Evolutionary conservation across 2,329 filamentous ascomycete species (phyloP).

Genomic region (Cadophora malorum): DNA sequence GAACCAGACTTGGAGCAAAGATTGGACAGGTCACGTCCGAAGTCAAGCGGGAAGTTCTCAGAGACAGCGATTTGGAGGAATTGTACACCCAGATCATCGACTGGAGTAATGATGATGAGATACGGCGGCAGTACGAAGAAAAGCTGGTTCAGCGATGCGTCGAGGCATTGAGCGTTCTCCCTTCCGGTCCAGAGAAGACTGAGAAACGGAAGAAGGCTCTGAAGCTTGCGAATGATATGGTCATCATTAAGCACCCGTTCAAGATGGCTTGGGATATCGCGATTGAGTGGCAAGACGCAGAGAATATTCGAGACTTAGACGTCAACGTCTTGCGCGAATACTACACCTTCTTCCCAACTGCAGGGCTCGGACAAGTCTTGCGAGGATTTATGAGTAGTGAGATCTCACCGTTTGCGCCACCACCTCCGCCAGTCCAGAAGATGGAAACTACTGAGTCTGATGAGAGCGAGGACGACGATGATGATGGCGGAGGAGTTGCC

Average conservation of each 20-base stretch:
- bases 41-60: conserved; percentile 85
- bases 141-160: conserved; percentile 84
- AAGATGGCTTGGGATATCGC: conserved; percentile 89
- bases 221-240: conserved; percentile 87
- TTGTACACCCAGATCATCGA: conserved; percentile 86
- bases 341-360: conserved; percentile 81
- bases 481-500: conserved; percentile 60
- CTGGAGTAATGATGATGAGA: conserved; percentile 87
- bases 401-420: conserved; percentile 74
- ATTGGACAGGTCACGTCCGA: conserved; percentile 84
- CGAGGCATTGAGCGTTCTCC: conserved; percentile 75
- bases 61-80: conserved; percentile 76
- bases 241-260: conserved; percentile 92
- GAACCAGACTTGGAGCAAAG: conserved; percentile 84
- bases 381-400: conserved; percentile 82
- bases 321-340: conserved; percentile 80
- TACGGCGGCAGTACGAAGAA: conserved; percentile 86
- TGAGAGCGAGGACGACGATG: conserved; percentile 61
- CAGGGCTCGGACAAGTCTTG: conserved; percentile 81
- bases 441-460: conserved; percentile 50
- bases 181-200: conserved; percentile 67
- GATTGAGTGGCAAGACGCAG: conserved; percentile 86
- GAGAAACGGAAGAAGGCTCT: conserved; percentile 75
- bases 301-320: conserved; percentile 79
- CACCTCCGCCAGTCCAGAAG: conserved; percentile 28